A percentile compares a stretch with the other conserved stretches of the same genome.
Evolutionary conservation across 2,329 filamentous ascomycete genomes (phyloP).

Genomic region (Diaporthe ilicicola): DNA sequence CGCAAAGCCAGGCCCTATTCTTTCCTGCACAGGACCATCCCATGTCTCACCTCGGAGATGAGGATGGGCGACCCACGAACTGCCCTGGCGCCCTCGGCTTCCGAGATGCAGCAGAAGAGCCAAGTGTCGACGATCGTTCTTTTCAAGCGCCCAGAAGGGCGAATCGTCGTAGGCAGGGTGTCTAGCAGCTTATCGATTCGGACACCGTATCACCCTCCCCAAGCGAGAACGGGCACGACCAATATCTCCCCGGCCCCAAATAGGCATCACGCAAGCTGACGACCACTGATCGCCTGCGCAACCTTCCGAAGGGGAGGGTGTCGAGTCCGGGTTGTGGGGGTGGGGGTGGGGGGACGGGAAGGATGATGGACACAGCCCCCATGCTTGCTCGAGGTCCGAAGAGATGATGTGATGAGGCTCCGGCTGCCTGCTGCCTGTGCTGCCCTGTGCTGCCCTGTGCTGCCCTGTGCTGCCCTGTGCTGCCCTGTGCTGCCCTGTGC

Average conservation of each 20-base stretch:
- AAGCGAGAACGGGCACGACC: too few relatives aligned
- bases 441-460: neutral
- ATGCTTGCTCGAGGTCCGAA: neutral
- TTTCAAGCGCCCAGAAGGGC: too few relatives aligned
- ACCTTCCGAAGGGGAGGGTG: neutral
- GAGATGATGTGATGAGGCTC: slow-evolving; percentile 9
- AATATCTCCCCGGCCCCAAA: neutral
- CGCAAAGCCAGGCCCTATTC: neutral
- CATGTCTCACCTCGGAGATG: slow-evolving; percentile 2
- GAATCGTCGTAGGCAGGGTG: too few relatives aligned
- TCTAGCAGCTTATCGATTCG: too few relatives aligned
- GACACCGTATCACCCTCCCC: too few relatives aligned
- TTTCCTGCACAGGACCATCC: neutral
- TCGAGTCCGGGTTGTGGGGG: slow-evolving; percentile 7
- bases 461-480: slow-evolving; percentile 1
- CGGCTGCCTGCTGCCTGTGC: neutral
- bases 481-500: neutral
- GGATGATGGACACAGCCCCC: neutral
- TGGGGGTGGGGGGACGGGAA: neutral
- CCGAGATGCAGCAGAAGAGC: too few relatives aligned
- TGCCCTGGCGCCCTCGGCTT: neutral
- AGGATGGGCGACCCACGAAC: neutral
- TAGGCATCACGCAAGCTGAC: neutral
- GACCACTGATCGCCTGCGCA: neutral
- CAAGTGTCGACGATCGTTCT: too few relatives aligned